phyloP scores from a whole-genome alignment of 768 basidiomycete species.

The Agrocybe praecox region DNA sequence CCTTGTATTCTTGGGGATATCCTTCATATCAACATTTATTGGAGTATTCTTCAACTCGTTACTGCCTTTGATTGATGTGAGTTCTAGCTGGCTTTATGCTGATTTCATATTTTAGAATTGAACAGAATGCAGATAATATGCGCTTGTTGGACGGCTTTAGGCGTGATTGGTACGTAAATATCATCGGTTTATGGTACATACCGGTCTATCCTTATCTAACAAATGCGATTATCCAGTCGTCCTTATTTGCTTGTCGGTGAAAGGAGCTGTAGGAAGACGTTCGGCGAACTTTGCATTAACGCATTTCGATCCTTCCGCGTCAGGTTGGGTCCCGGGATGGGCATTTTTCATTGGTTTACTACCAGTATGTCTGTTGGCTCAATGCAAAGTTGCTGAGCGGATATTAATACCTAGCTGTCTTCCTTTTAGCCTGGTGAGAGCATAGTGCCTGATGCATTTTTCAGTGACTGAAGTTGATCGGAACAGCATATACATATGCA shows the following conservation, averaged over 20 bases:
- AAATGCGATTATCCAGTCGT: constrained; percentile 39
- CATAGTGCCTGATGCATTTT: too few relatives aligned
- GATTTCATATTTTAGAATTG: background rate
- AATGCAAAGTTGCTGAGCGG: background rate
- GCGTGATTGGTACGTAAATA: constrained; percentile 44
- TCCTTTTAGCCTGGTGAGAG: constrained; percentile 33
- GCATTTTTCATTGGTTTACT: constrained; percentile 68
- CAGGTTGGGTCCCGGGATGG: constrained; percentile 72
- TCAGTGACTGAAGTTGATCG: too few relatives aligned
- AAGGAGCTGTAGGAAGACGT: constrained; percentile 56
- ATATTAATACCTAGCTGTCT: constrained; percentile 1
- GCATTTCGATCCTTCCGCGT: constrained; percentile 61
- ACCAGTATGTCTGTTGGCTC: constrained; percentile 38
- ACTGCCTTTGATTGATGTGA: constrained; percentile 52
- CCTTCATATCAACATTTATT: constrained; percentile 46
- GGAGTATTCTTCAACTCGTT: constrained; percentile 59
- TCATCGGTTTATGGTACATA: background rate
- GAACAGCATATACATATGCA: constrained; percentile 53
- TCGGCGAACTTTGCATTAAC: constrained; percentile 58
- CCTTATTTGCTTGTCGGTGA: constrained; percentile 55
- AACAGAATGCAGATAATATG: constrained; percentile 46
- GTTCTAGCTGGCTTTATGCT: constrained; percentile 6
- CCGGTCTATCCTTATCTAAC: background rate
- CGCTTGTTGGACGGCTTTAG: constrained; percentile 64
- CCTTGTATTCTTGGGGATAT: constrained; percentile 58